Conservation (phyloP, 371 early-diverging fungal genomes). For the Mucor velutinosus region DNA sequence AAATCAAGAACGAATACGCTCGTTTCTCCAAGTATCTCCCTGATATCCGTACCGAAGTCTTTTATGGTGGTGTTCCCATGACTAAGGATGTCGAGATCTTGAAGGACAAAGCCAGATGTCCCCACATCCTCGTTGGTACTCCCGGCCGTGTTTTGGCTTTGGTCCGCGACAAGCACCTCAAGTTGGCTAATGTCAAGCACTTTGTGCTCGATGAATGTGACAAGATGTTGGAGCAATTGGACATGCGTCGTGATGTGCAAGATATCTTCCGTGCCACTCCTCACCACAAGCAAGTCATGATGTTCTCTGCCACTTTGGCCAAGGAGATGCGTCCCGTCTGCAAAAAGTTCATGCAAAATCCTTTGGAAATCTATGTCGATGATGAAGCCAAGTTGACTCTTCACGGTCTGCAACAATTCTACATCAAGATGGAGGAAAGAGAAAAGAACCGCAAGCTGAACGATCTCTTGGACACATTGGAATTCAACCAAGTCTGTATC, state of each 20-base stretch:
- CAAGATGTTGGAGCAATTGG: slow-evolving; percentile 90
- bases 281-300: slow-evolving; percentile 97
- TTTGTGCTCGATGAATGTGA: slow-evolving; percentile 99
- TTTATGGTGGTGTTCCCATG: slow-evolving; percentile 89
- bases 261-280: slow-evolving; percentile 95
- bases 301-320: slow-evolving; percentile 96
- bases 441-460: slow-evolving; percentile 94
- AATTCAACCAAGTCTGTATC: slow-evolving; percentile 97
- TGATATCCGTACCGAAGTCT: slow-evolving; percentile 90
- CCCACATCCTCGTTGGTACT: slow-evolving; percentile 97
- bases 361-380: slow-evolving; percentile 97
- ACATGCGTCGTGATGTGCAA: slow-evolving; percentile 97
- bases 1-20: slow-evolving; percentile 94
- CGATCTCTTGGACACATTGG: slow-evolving; percentile 91
- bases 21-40: slow-evolving; percentile 96
- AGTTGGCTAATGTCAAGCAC: slow-evolving; percentile 85
- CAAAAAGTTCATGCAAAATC: slow-evolving; percentile 97
- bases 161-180: slow-evolving; percentile 80
- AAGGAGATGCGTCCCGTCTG: slow-evolving; percentile 92
- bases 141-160: slow-evolving; percentile 97
- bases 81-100: slow-evolving; percentile 82
- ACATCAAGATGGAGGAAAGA: slow-evolving; percentile 82
- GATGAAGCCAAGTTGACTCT: slow-evolving; percentile 98
- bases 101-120: slow-evolving; percentile 78
- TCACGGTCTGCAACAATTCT: slow-evolving; percentile 97